These are phyloP conservation scores for Quercus cerris DNA, from an alignment of 306 rosid species.

Conservation along the genomic window DNA sequence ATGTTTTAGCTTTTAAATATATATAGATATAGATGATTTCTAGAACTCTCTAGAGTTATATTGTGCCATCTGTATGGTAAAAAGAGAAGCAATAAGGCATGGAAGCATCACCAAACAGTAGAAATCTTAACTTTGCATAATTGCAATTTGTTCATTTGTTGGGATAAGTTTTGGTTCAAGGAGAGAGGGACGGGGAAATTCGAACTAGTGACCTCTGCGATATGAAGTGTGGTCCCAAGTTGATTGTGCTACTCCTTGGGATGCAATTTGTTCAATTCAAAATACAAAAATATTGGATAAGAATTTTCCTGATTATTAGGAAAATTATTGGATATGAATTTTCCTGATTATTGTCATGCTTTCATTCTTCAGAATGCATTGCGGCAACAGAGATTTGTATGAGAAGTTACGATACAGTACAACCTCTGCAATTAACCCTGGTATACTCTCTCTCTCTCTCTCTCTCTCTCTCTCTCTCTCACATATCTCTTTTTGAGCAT, in stretches of 20 bases:
- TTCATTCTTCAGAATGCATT: constrained; percentile 69
- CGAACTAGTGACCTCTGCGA: no score
- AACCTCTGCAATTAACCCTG: constrained; percentile 97
- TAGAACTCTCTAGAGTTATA: no score
- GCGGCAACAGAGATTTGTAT: constrained; percentile 79
- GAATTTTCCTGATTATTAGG: background rate
- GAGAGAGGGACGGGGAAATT: no score
- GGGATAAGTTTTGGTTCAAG: no score
- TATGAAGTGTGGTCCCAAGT: no score
- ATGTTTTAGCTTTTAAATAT: no score
- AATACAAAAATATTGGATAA: background rate
- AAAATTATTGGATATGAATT: background rate
- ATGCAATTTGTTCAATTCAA: background rate
- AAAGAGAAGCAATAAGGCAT: no score
- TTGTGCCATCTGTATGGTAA: no score
- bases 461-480: background rate
- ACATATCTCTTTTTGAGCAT: background rate
- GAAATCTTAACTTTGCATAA: background rate
- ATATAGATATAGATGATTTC: background rate
- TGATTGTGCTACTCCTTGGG: no score
- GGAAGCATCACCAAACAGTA: no score
- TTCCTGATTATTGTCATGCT: background rate
- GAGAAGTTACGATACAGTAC: constrained; percentile 95
- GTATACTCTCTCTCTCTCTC: constrained; percentile 32
- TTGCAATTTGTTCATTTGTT: background rate